Conservation (phyloP, 2,329 filamentous ascomycete species). For the Colletotrichum spinosum region DNA sequence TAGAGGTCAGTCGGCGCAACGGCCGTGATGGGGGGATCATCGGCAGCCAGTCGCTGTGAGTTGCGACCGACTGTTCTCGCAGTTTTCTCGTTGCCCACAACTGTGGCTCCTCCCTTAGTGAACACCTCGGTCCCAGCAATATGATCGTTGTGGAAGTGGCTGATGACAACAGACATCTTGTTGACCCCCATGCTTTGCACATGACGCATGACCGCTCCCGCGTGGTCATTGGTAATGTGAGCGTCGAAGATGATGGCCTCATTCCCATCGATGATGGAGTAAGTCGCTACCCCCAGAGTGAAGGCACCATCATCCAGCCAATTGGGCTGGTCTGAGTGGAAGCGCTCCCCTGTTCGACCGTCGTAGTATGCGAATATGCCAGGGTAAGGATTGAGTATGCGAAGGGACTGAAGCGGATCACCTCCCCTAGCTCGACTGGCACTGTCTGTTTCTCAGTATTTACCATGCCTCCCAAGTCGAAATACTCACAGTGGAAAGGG, state of each 20-base stretch:
- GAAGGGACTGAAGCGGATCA: slow-evolving; percentile 27
- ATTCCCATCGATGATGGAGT: slow-evolving; percentile 34
- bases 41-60: slow-evolving; percentile 21
- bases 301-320: slow-evolving; percentile 39
- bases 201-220: slow-evolving; percentile 36
- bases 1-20: slow-evolving; percentile 29
- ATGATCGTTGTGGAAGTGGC: slow-evolving; percentile 35
- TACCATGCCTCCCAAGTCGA: background rate
- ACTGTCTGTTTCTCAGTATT: background rate
- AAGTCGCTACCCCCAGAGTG: slow-evolving; percentile 35
- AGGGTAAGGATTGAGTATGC: slow-evolving; percentile 31
- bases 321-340: slow-evolving; percentile 37
- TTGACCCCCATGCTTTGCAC: slow-evolving; percentile 28
- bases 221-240: slow-evolving; percentile 36
- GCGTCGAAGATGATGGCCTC: slow-evolving; percentile 37
- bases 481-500: background rate
- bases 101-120: slow-evolving; percentile 27
- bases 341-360: slow-evolving; percentile 34
- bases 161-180: slow-evolving; percentile 33
- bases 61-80: slow-evolving; percentile 16
- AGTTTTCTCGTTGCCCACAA: slow-evolving; percentile 27
- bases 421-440: slow-evolving; percentile 18
- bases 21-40: slow-evolving; percentile 29
- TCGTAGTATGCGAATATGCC: slow-evolving; percentile 38
- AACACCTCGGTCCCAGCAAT: slow-evolving; percentile 31